Percentiles rank a stretch among this genome's conserved stretches.
phyloP scores from a whole-genome alignment of 805 yeast species.

The Metschnikowia lochheadii region DNA sequence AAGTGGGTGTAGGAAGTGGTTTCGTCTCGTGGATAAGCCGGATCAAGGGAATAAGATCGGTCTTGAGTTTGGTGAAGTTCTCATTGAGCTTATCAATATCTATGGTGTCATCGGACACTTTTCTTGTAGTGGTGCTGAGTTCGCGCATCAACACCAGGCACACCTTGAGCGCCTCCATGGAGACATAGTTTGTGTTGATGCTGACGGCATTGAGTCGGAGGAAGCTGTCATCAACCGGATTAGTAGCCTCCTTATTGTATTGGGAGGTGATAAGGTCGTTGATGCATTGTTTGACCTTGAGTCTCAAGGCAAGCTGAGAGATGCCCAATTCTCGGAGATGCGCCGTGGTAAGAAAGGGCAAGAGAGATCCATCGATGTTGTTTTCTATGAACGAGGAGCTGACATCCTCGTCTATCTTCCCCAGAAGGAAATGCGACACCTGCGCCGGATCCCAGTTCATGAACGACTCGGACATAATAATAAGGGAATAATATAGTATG shows the following conservation, averaged over 20 bases:
- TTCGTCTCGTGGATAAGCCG: slow-evolving; percentile 59
- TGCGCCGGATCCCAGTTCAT: slow-evolving; percentile 45
- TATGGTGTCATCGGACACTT: slow-evolving; percentile 15
- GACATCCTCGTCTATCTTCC: slow-evolving; percentile 22
- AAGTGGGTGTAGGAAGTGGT: slow-evolving; percentile 64
- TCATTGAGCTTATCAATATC: slow-evolving; percentile 46
- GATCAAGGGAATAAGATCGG: slow-evolving; percentile 62
- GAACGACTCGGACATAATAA: slow-evolving; percentile 28
- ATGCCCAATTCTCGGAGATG: slow-evolving; percentile 77
- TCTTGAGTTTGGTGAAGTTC: slow-evolving; percentile 52
- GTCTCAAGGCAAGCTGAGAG: slow-evolving; percentile 47
- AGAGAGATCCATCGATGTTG: slow-evolving; percentile 67
- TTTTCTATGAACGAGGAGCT: slow-evolving; percentile 45
- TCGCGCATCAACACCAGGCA: slow-evolving; percentile 34
- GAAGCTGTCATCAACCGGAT: slow-evolving; percentile 20
- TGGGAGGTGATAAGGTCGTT: slow-evolving; percentile 46
- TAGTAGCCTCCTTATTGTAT: slow-evolving; percentile 12
- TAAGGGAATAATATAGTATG: too few species aligned
- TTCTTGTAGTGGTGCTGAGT: slow-evolving; percentile 21
- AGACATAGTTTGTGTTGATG: slow-evolving; percentile 34
- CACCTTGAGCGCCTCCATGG: slow-evolving; percentile 35
- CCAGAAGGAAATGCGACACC: slow-evolving; percentile 33
- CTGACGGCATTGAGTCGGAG: slow-evolving; percentile 28
- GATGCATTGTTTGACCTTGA: slow-evolving; percentile 57
- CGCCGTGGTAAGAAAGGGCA: slow-evolving; percentile 63